Evolutionary conservation across 805 yeast species (phyloP).

Genomic region (Barnettozyma sp.): DNA sequence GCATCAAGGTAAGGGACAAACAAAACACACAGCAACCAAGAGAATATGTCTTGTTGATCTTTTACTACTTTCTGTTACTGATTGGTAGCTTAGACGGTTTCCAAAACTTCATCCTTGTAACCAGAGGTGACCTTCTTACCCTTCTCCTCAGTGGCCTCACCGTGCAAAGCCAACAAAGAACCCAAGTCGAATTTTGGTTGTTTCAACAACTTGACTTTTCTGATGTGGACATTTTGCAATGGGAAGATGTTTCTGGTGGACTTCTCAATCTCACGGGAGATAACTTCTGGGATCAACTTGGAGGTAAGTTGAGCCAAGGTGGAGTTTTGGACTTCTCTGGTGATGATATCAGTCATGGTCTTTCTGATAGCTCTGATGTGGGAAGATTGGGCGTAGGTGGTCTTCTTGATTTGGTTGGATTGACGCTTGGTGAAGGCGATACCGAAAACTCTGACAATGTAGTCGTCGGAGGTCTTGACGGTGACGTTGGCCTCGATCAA

Average conservation of each 20-base stretch:
- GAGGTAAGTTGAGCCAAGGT: slow-evolving; percentile 95
- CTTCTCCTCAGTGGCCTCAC: slow-evolving; percentile 93
- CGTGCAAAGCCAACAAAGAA: slow-evolving; percentile 93
- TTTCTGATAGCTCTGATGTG: slow-evolving; percentile 96
- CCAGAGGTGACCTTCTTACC: slow-evolving; percentile 94
- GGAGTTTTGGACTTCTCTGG: slow-evolving; percentile 90
- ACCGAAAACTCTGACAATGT: slow-evolving; percentile 92
- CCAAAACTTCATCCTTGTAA: slow-evolving; percentile 98
- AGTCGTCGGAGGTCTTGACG: slow-evolving; percentile 96
- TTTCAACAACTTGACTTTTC: slow-evolving; percentile 97
- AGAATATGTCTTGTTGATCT: no score
- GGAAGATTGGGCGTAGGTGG: slow-evolving; percentile 96
- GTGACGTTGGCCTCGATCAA: slow-evolving; percentile 97
- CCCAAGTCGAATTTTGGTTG: slow-evolving; percentile 99
- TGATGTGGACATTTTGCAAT: slow-evolving; percentile 96
- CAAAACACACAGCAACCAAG: slow-evolving; percentile 1
- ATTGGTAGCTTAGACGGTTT: slow-evolving; percentile 69
- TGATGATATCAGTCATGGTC: slow-evolving; percentile 93
- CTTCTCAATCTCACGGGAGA: slow-evolving; percentile 97
- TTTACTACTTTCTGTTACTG: no score
- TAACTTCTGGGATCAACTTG: slow-evolving; percentile 97
- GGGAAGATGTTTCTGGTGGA: slow-evolving; percentile 93
- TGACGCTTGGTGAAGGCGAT: slow-evolving; percentile 98
- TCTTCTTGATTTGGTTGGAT: slow-evolving; percentile 94
- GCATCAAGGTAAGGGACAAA: no score